Evolutionary conservation across 495 filamentous ascomycete genomes (phyloP).

Genomic region (Neurospora terricola): DNA sequence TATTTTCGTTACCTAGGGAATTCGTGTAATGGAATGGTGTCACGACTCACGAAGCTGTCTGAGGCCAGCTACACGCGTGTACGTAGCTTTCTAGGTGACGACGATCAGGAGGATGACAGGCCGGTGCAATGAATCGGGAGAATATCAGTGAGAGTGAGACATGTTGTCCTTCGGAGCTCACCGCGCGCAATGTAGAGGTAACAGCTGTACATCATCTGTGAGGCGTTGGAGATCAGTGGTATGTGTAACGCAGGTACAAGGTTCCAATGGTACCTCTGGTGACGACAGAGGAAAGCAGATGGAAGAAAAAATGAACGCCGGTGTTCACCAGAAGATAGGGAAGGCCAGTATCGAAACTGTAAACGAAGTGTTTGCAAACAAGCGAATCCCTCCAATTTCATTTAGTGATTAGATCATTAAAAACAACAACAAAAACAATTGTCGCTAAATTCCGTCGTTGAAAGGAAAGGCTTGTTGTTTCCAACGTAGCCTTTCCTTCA

Average conservation of each 20-base stretch:
- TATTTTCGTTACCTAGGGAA: background rate
- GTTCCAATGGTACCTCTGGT: background rate
- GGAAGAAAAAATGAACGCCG: background rate
- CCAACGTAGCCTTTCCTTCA: background rate
- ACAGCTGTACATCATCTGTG: background rate
- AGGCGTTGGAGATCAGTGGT: background rate
- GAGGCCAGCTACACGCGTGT: background rate
- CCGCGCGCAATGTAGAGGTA: background rate
- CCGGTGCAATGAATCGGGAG: background rate
- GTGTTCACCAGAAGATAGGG: background rate
- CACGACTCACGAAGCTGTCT: background rate
- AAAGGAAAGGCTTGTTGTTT: background rate
- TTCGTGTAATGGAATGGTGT: background rate
- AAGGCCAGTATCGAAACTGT: background rate
- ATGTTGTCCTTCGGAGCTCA: background rate
- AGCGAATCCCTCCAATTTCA: background rate
- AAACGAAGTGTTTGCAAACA: background rate
- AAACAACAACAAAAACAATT: background rate
- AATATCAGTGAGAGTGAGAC: background rate
- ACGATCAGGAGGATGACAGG: background rate
- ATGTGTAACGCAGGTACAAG: background rate
- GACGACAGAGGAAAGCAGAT: background rate
- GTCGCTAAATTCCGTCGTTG: background rate
- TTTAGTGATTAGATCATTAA: background rate
- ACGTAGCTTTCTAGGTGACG: background rate